Evolutionary conservation across 768 basidiomycete species (phyloP).

Genomic region (Suillus clintonianus): DNA sequence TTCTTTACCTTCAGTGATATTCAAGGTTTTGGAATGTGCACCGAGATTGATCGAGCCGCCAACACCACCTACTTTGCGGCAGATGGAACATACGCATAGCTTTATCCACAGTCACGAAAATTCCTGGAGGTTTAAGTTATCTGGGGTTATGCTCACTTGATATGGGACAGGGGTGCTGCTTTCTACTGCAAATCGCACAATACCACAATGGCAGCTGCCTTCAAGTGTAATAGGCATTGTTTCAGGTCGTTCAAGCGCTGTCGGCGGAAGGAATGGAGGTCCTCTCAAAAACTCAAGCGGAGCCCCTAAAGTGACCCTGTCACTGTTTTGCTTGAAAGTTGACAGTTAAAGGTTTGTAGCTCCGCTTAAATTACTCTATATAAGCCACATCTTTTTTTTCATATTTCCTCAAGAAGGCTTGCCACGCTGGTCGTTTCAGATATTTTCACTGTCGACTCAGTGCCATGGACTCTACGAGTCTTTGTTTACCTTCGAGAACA

Average conservation of each 20-base stretch:
- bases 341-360: neutral
- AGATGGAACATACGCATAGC: constrained; percentile 70
- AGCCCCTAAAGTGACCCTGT: neutral
- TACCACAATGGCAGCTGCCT: constrained; percentile 40
- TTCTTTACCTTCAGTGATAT: constrained; percentile 53
- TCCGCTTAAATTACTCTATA: constrained; percentile 7
- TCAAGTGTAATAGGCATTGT: constrained; percentile 56
- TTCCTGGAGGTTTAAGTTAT: neutral
- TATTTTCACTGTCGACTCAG: constrained; percentile 45
- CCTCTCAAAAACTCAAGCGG: too few species aligned
- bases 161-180: constrained; percentile 64
- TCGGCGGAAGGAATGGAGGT: neutral
- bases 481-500: constrained; percentile 41
- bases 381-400: neutral
- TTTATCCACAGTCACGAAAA: constrained; percentile 16
- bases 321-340: neutral
- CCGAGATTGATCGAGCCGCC: constrained; percentile 72
- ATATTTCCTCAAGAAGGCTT: constrained; percentile 35
- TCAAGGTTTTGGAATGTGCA: constrained; percentile 50
- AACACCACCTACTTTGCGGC: constrained; percentile 67
- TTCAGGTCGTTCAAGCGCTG: neutral
- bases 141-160: constrained; percentile 40
- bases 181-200: constrained; percentile 35
- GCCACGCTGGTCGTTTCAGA: constrained; percentile 48
- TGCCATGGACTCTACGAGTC: constrained; percentile 45